A percentile compares a stretch with the other conserved stretches of the same genome.
phyloP scores from a whole-genome alignment of 2,329 filamentous ascomycete species.

The Ophiosphaerella herpotricha region DNA sequence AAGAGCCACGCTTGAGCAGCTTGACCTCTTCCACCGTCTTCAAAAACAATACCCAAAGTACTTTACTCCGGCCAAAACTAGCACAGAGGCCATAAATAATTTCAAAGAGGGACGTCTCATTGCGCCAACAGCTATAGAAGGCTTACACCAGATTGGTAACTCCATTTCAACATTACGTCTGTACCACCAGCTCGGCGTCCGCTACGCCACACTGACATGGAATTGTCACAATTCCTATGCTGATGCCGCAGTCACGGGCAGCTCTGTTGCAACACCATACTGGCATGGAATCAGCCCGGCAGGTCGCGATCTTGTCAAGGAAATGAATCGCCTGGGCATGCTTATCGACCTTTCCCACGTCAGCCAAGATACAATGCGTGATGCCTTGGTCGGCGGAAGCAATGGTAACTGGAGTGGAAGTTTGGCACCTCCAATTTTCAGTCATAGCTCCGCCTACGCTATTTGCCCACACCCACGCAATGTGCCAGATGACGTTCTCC shows the following conservation, averaged over 20 bases:
- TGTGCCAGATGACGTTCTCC: constrained; percentile 81
- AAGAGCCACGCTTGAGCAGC: constrained; percentile 71
- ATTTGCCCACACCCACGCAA: constrained; percentile 90
- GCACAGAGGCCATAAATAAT: constrained; percentile 63
- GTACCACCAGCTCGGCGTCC: constrained; percentile 78
- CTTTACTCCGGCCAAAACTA: constrained; percentile 68
- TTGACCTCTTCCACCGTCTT: constrained; percentile 73
- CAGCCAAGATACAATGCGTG: constrained; percentile 79
- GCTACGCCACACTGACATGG: constrained; percentile 88
- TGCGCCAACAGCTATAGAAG: constrained; percentile 52
- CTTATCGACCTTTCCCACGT: constrained; percentile 88
- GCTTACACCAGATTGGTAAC: constrained; percentile 92
- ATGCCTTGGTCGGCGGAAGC: constrained; percentile 68
- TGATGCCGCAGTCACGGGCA: constrained; percentile 73
- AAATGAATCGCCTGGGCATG: constrained; percentile 96
- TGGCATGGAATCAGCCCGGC: constrained; percentile 74
- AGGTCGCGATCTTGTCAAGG: constrained; percentile 71
- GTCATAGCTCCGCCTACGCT: constrained; percentile 79
- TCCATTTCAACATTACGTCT: constrained; percentile 73
- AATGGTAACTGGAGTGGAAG: constrained; percentile 68
- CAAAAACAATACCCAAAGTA: constrained; percentile 66
- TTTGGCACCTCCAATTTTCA: constrained; percentile 83
- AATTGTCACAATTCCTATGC: constrained; percentile 92
- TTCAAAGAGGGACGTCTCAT: constrained; percentile 46
- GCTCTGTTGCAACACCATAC: constrained; percentile 58